phyloP scores from a whole-genome alignment of 2,329 filamentous ascomycete genomes.

The Colletotrichum acutatum region DNA sequence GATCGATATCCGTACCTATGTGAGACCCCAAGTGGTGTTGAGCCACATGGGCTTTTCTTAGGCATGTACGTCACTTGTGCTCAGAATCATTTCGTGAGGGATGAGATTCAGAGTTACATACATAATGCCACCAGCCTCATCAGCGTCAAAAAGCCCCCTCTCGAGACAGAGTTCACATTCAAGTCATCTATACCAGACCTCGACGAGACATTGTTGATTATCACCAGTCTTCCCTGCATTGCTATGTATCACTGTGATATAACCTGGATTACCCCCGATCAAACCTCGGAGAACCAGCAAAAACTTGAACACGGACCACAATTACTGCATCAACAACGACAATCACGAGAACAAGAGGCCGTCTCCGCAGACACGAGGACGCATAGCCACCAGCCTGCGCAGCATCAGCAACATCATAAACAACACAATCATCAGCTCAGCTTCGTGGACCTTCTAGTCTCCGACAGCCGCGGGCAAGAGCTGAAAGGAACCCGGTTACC shows the following conservation, averaged over 20 bases:
- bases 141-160: constrained; percentile 37
- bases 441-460: constrained; percentile 15
- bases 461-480: background rate
- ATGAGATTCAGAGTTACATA: constrained; percentile 3
- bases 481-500: background rate
- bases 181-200: background rate
- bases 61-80: constrained; percentile 33
- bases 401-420: constrained; percentile 5
- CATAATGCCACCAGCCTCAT: constrained; percentile 34
- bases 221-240: constrained; percentile 8
- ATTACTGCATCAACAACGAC: background rate
- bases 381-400: constrained; percentile 27
- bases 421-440: constrained; percentile 18
- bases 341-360: constrained; percentile 16
- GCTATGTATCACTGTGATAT: constrained; percentile 35
- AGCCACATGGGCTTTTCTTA: constrained; percentile 21
- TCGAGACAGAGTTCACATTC: background rate
- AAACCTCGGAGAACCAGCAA: constrained; percentile 17
- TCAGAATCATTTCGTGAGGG: background rate
- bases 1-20: constrained; percentile 3
- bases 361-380: constrained; percentile 15
- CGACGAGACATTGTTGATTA: background rate
- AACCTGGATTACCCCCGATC: constrained; percentile 29
- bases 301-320: constrained; percentile 9
- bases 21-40: constrained; percentile 19